Evolutionary conservation across 306 rosid species (phyloP), one percentile per base, ranked within the genome.

Genomic region (Adenanthera pavonina): DNA sequence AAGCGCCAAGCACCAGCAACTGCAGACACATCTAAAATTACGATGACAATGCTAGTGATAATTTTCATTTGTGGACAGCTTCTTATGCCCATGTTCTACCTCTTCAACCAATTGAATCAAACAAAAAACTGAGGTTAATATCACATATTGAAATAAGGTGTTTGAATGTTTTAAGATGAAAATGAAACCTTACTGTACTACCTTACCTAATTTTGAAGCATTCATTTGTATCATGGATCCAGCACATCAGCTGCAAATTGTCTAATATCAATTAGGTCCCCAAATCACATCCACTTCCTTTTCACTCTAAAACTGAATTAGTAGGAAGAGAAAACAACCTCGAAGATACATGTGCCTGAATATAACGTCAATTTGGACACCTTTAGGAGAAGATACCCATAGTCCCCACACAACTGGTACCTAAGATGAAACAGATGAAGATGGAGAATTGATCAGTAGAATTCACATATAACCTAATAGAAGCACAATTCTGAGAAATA

Each of bases 261-360:
- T 59, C 66, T 59, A 59, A 59, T 59, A 59, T 59, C 66, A 59
- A 59, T 59, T 25, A 59, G 66, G 12, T 59, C 66, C 1, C 38
- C 66, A 59, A 59, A 59, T 38, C 66, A 59, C 66, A 59, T 9
- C 66, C 66, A 33, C 16, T 59, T 30, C 66, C 66, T 59, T 59
- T 59, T 1, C 66, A n/a, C 66, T 25, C 66, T 59, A 59, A 59
- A 30, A 25, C 66, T 59, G 66, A 59, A 59, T 59, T 59, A 25
- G 66, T 30, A 59, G n/a, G n/a, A n/a, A n/a, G n/a, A n/a, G n/a
- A n/a, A n/a, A n/a, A n/a, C n/a, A n/a, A n/a, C n/a, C n/a, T n/a
- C n/a, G n/a, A n/a, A n/a, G n/a, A n/a, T n/a, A n/a, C n/a, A n/a
- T n/a, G n/a, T n/a, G n/a, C n/a, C n/a, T n/a, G n/a, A n/a, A n/a